A percentile compares a stretch with the other conserved stretches of the same genome.
These are phyloP conservation scores for Xylaria arbuscula DNA, from an alignment of 2,329 filamentous ascomycete species.

Conservation along the genomic window DNA sequence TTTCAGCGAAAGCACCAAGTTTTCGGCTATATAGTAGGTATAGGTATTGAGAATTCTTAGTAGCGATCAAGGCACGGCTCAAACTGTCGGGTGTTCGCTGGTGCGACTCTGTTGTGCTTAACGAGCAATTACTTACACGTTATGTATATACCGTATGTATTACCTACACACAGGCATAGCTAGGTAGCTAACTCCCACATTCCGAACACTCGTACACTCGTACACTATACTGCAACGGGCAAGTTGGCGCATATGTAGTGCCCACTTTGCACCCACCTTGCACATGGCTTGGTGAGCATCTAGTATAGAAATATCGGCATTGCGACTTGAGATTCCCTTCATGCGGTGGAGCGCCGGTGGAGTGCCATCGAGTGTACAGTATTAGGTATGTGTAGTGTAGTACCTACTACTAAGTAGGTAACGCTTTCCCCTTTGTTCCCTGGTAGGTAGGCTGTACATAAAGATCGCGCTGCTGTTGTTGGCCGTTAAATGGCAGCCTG, in stretches of 20 bases:
- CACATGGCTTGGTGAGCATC: background rate
- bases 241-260: too few relatives aligned
- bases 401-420: background rate
- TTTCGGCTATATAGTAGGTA: constrained; percentile 3
- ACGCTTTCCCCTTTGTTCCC: background rate
- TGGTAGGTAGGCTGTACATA: background rate
- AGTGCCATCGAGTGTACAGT: background rate
- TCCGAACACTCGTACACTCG: background rate
- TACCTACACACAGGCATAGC: background rate
- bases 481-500: constrained; percentile 37
- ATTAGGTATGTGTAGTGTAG: background rate
- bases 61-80: too few relatives aligned
- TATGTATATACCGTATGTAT: background rate
- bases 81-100: too few relatives aligned
- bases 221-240: background rate
- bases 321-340: background rate
- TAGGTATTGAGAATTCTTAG: too few relatives aligned
- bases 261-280: too few relatives aligned
- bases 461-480: constrained; percentile 24
- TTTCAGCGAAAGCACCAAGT: background rate
- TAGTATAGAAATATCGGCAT: background rate
- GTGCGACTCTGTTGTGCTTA: background rate
- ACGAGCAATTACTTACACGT: background rate
- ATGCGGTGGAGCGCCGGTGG: background rate
- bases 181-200: constrained; percentile 4